Evolutionary conservation across 2,329 filamentous ascomycete species (phyloP), one percentile per base, ranked within the genome.

Genomic region (Penicillium janthinellum): DNA sequence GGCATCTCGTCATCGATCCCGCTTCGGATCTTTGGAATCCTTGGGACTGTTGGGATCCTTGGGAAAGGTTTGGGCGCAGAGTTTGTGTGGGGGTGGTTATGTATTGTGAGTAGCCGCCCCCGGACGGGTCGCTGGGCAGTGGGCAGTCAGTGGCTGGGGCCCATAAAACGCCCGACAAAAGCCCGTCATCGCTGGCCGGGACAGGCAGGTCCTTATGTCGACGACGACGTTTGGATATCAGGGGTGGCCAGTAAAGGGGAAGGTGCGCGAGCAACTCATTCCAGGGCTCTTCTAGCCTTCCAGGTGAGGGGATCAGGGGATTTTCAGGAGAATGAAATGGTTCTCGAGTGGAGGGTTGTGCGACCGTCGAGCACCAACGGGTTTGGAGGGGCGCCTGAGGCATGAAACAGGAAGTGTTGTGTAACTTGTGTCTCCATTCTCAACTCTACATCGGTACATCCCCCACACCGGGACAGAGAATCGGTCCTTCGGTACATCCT

Each of bases 1-100:
- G 54, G 56, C 55, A 58, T 56, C 25, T 58, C 58, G 65, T 67
- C 65, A 67, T 67, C 42, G 61, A 64, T 49, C 62, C 25, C n/a
- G 25, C 44, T 25, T 25, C 5, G 47, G 47, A 49, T 20, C 47
- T n/a, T 35, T 49, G 28, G 47, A 31, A 31, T 49, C 47, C 28
- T 35, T 49, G 28, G 47, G n/a, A 45, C 48, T 31, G 31, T 31
- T 31, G 31, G 31, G 31, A 31, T 49, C 45, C 28, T 20, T 49
- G 28, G 47, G n/a, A 62, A 59, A 25, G 51, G 54, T 63, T 62
- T 54, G 57, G 42, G 42, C 22, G 56, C 41, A 63, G 42, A 47
- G 28, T 58, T 56, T 31, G 39, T 58, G 63, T 61, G 65, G 64
- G 60, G 55, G 20, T 25, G 20, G 7, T 15, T 45, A 28, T 47